phyloP scores from a whole-genome alignment of 1,139 yeast genomes.

The Candida sp. region DNA sequence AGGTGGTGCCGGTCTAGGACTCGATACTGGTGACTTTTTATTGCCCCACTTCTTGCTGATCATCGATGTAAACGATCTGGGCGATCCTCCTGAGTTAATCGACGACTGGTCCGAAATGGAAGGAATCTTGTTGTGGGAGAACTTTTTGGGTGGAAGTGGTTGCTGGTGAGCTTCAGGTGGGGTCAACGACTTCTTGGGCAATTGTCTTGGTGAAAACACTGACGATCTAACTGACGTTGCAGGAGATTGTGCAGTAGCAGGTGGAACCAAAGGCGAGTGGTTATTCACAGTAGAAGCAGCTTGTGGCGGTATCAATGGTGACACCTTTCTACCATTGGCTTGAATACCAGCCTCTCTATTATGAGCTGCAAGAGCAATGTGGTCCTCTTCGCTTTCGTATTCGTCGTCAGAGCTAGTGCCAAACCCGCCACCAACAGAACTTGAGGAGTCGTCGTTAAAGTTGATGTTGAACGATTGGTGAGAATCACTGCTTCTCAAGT shows the following conservation, averaged over 20 bases:
- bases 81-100: slow-evolving; percentile 22
- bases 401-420: slow-evolving; percentile 35
- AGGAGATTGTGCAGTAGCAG: not conserved
- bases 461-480: slow-evolving; percentile 50
- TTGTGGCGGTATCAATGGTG: slow-evolving; percentile 7
- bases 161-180: slow-evolving; percentile 4
- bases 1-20: slow-evolving; percentile 11
- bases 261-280: not conserved
- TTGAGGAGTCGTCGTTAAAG: slow-evolving; percentile 33
- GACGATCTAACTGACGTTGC: not conserved
- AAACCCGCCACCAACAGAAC: slow-evolving; percentile 33
- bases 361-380: slow-evolving; percentile 8
- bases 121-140: slow-evolving; percentile 33
- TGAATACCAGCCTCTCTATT: slow-evolving; percentile 4
- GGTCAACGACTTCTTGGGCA: not conserved
- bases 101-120: slow-evolving; percentile 24
- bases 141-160: slow-evolving; percentile 19
- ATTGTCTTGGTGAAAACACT: slow-evolving; percentile 5
- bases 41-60: slow-evolving; percentile 27
- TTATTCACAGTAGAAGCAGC: slow-evolving; percentile 13
- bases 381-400: slow-evolving; percentile 17
- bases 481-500: slow-evolving; percentile 38
- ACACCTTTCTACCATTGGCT: not conserved
- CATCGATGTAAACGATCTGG: slow-evolving; percentile 36
- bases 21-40: slow-evolving; percentile 6